These are phyloP conservation scores for Pyricularia pennisetigena DNA, from an alignment of 2,329 filamentous ascomycete species.

Conservation along the genomic window DNA sequence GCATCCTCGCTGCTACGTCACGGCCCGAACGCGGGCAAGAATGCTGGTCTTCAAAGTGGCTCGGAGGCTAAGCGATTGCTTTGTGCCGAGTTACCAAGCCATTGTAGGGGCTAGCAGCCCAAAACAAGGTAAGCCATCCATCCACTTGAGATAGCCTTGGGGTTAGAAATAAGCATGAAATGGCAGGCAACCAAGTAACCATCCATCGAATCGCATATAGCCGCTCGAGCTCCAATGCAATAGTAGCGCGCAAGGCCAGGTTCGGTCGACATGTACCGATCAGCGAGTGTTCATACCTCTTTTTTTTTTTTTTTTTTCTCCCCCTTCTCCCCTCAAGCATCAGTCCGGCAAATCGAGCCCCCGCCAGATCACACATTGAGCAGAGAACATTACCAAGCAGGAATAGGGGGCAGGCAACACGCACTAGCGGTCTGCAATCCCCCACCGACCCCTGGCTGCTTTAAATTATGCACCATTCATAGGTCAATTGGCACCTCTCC, in stretches of 20 bases:
- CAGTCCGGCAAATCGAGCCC: neutral
- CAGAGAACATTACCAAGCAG: neutral
- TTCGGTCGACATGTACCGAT: neutral
- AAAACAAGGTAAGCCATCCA: neutral
- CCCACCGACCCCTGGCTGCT: neutral
- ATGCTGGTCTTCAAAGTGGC: neutral
- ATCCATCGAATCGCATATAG: neutral
- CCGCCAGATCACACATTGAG: neutral
- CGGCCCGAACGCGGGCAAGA: neutral
- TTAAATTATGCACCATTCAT: neutral
- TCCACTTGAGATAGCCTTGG: neutral
- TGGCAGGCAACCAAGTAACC: neutral
- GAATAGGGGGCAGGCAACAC: neutral
- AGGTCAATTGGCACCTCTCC: neutral
- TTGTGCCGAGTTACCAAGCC: neutral
- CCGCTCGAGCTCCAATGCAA: neutral
- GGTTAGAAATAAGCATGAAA: neutral
- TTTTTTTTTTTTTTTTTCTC: neutral
- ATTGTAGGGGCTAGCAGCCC: neutral
- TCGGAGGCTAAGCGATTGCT: neutral
- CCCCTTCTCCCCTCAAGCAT: neutral
- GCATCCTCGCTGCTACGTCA: neutral
- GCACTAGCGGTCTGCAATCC: neutral
- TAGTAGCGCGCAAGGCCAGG: neutral
- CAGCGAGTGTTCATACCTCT: neutral